A percentile compares a stretch with the other conserved stretches of the same genome.
phyloP scores from a whole-genome alignment of 106 monocot genomes.

The Dendrobium chrysotoxum region DNA sequence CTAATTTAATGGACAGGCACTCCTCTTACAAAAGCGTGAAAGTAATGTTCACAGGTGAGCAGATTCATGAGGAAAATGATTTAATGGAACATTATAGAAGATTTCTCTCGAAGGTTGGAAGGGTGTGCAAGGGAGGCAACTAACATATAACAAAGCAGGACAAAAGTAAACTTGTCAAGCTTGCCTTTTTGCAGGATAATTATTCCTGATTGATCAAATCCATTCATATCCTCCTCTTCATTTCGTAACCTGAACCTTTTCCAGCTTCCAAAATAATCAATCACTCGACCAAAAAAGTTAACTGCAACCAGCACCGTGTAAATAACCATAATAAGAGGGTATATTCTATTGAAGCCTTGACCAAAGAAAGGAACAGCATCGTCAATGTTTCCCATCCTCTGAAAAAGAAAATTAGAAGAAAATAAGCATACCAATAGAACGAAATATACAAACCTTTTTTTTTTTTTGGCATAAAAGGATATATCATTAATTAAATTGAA shows the following conservation, averaged over 20 bases:
- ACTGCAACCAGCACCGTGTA: constrained; percentile 67
- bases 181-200: constrained; percentile 93
- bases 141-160: neutral
- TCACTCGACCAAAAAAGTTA: constrained; percentile 71
- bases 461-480: too few relatives aligned
- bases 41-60: too few relatives aligned
- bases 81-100: too few relatives aligned
- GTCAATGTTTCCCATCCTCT: constrained; percentile 80
- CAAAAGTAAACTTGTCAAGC: neutral
- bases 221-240: constrained; percentile 71
- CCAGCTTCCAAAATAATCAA: constrained; percentile 75
- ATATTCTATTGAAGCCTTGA: constrained; percentile 60
- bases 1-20: too few relatives aligned
- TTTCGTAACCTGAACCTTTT: constrained; percentile 71
- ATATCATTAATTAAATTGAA: too few relatives aligned
- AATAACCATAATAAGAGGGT: constrained; percentile 75
- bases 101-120: too few relatives aligned
- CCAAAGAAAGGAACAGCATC: constrained; percentile 75
- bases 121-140: neutral
- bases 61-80: neutral
- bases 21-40: too few relatives aligned
- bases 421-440: neutral
- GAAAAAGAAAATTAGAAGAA: constrained; percentile 7
- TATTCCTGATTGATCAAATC: constrained; percentile 88
- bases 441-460: too few relatives aligned